Base-by-base conservation (phyloP, 73 alveolate species). In the Paramecium primaurelia region DNA sequence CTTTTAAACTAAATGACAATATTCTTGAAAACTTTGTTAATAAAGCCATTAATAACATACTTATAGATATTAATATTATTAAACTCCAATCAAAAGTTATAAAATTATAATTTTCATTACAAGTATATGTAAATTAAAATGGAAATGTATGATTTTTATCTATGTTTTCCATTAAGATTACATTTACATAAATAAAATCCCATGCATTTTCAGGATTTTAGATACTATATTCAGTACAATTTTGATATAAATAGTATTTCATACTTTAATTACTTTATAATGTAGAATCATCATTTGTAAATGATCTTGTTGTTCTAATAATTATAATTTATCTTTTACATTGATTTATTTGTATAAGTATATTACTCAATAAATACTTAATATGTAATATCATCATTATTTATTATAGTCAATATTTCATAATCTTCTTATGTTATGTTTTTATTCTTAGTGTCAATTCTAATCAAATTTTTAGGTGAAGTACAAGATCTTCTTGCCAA, bases 21-120 rank as follows among this genome's bases (percentile, higher is more conserved):
- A 80, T 80, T 26, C 75, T 80, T 20, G 77, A 40, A 80, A 80
- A 80, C 18, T 20, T 22, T 10, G 91, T 44, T 12, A 80, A 26
- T 4, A 80, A 11, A 8, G 58, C 75, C 91, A 80, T 80, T 9
- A 80, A 80, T 18, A 40, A 11, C 14, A 80, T 20, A 12, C 77
- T 44, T 32, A 80, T 44, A 7, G 37, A 9, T 10, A 80, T 80
- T 34, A 80, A 80, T 20, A 80, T 49, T 3, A 80, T 22, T 16
- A 80, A 47, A 80, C 91, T 80, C 91, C 91, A 80, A 80, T 80
- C 91, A 80, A 80, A 80, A 20, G 71, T 42, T 4, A 80, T 64
- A 32, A 12, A 40, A 32, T 44, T 42, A 36, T 80, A 80, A 14
- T 40, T 18, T 26, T 42, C 30, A 80, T 45, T 44, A 47, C 91